Evolutionary conservation across 805 yeast genomes (phyloP), one percentile per base, ranked within the genome.

Genomic region (Metschnikowia bowlesiae): DNA sequence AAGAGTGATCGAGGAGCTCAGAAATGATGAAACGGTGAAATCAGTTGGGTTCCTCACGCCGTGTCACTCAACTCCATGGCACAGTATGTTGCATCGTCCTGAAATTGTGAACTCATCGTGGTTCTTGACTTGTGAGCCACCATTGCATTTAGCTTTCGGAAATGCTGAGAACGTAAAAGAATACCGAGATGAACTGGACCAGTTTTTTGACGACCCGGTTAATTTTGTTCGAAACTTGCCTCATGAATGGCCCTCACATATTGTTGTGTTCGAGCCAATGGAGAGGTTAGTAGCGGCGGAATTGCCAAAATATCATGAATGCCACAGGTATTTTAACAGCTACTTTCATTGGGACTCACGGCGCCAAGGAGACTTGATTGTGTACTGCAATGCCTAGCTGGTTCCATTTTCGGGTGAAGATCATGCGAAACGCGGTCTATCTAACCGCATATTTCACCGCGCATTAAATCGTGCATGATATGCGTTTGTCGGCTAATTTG

Each of bases 21-120:
- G 83, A 38, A 53, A 60, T 6, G 52, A 66, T 22, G 63, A 71
- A 3, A 58, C 62, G 4, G 74, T 80, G 8, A 53, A 66, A 8
- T 75, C 86, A 1, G 68, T 91, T 30, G 96, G 97, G 0, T 88
- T 94, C 58, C 66, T 94, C 13, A 89, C 91, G 62, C 99, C 99
- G 0, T 94, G 99, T 61, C 99, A 94, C 66, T 91, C 98, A 0
- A 92, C 97, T 0, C 99, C 99, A 2, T 87, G 94, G 83, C 96
- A 89, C 62, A 81, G 94, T 28, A 83, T 86, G 62, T 67, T 94
- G 38, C 96, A 91, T 61, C 69, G 87, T 22, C 64, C 71, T 8
- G 76, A 73, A 29, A 63, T 70, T 14, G 58, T 59, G 1, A 34
- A 51, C 14, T 57, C 63, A 0, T 76, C 79, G 10, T 87, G 96